These are phyloP conservation scores for Euphrasia arctica DNA, from an alignment of 305 asterid genomes.

Conservation along the genomic window DNA sequence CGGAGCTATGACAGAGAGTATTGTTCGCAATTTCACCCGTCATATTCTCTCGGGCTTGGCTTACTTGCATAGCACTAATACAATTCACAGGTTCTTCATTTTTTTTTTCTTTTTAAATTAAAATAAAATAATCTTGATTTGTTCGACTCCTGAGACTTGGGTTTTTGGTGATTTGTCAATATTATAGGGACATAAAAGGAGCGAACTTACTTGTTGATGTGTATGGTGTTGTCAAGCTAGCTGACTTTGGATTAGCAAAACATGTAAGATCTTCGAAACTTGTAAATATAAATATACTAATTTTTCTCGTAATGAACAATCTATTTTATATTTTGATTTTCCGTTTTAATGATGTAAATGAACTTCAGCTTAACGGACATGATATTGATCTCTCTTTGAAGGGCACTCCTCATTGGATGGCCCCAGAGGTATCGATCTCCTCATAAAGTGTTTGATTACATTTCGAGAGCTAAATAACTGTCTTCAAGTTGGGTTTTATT, in stretches of 20 bases:
- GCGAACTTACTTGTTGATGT: slow-evolving; percentile 92
- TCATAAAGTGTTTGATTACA: background rate
- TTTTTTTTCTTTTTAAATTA: background rate
- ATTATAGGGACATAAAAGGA: slow-evolving; percentile 84
- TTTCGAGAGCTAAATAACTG: background rate
- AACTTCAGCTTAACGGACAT: slow-evolving; percentile 53
- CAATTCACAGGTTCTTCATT: slow-evolving; percentile 64
- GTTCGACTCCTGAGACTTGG: slow-evolving; percentile 5
- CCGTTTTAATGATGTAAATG: too few relatives aligned
- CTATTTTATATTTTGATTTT: too few relatives aligned
- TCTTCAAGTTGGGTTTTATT: background rate
- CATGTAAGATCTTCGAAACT: slow-evolving; percentile 54
- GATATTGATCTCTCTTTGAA: slow-evolving; percentile 66
- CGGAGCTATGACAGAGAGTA: slow-evolving; percentile 79
- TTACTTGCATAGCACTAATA: slow-evolving; percentile 73
- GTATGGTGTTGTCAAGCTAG: slow-evolving; percentile 80
- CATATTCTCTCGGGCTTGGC: slow-evolving; percentile 87
- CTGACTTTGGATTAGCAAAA: slow-evolving; percentile 93
- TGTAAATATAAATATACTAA: background rate
- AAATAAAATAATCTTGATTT: background rate
- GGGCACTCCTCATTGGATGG: slow-evolving; percentile 97
- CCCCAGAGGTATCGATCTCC: slow-evolving; percentile 71
- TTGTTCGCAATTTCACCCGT: slow-evolving; percentile 83
- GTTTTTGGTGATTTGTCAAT: slow-evolving; percentile 22
- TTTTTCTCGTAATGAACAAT: background rate